Conservation (phyloP, 1,284 basidiomycete species). For the Omphalotus olearius region DNA sequence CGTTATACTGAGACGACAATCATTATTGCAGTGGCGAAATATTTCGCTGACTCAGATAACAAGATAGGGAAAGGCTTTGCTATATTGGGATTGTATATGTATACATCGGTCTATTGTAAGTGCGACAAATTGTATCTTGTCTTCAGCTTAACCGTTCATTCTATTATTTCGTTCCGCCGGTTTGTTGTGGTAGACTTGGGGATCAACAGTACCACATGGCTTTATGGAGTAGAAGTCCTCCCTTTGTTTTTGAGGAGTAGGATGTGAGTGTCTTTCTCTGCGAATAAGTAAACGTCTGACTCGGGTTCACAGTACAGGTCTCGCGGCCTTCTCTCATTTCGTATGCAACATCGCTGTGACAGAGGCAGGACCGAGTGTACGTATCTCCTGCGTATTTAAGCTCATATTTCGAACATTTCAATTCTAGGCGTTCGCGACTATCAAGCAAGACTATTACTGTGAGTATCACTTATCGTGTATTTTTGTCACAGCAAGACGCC, state of each 20-base stretch:
- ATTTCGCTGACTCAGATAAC: slow-evolving; percentile 14
- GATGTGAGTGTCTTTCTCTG: slow-evolving; percentile 8
- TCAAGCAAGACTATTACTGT: slow-evolving; percentile 18
- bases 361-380: slow-evolving; percentile 15
- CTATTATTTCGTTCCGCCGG: neutral
- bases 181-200: slow-evolving; percentile 6
- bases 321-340: slow-evolving; percentile 16
- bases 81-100: slow-evolving; percentile 19
- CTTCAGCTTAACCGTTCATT: too few species aligned
- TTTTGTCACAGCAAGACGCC: neutral
- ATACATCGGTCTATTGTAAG: slow-evolving; percentile 18
- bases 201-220: slow-evolving; percentile 19
- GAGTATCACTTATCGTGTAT: neutral
- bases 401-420: neutral
- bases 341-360: slow-evolving; percentile 17
- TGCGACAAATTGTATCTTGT: neutral
- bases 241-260: slow-evolving; percentile 17
- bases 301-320: slow-evolving; percentile 12
- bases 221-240: slow-evolving; percentile 18
- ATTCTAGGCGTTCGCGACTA: slow-evolving; percentile 15
- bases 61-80: slow-evolving; percentile 17
- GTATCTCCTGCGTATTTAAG: neutral
- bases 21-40: slow-evolving; percentile 9
- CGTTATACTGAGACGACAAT: neutral
- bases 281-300: too few species aligned